Percentiles rank a stretch among this genome's conserved stretches.
Conservation (phyloP, 257 asterid species). For the Solanum gracilifrons region DNA sequence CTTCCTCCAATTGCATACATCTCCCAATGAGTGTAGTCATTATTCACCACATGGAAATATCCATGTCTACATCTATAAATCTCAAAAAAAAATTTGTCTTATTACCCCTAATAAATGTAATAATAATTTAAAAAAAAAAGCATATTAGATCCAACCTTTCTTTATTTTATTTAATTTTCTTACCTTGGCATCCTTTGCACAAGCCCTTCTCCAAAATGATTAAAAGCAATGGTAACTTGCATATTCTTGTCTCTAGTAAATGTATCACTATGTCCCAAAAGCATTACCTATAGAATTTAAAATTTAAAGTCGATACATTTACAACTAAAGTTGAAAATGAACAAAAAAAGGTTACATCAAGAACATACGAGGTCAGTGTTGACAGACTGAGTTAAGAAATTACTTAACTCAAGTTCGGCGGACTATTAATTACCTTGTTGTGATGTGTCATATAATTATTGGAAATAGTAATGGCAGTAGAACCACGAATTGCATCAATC, state of each 20-base stretch:
- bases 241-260: slow-evolving; percentile 46
- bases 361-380: background rate
- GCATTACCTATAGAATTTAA: slow-evolving; percentile 21
- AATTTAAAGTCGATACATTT: background rate
- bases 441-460: slow-evolving; percentile 74
- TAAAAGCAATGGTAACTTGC: slow-evolving; percentile 90
- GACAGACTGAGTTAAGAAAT: no score
- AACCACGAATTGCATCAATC: slow-evolving; percentile 77
- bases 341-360: background rate
- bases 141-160: background rate
- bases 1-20: slow-evolving; percentile 96
- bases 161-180: background rate
- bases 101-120: background rate
- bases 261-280: slow-evolving; percentile 69
- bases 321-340: background rate
- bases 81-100: background rate
- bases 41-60: slow-evolving; percentile 89
- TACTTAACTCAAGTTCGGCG: no score
- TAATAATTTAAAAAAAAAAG: background rate
- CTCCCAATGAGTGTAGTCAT: slow-evolving; percentile 92
- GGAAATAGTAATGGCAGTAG: slow-evolving; percentile 72
- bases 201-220: slow-evolving; percentile 87
- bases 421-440: slow-evolving; percentile 28
- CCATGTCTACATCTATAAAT: slow-evolving; percentile 71
- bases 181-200: slow-evolving; percentile 96